Percentiles rank a stretch among this genome's conserved stretches.
Conservation (phyloP, 352 stramenopile species). For the Aphanomyces stellatus region DNA sequence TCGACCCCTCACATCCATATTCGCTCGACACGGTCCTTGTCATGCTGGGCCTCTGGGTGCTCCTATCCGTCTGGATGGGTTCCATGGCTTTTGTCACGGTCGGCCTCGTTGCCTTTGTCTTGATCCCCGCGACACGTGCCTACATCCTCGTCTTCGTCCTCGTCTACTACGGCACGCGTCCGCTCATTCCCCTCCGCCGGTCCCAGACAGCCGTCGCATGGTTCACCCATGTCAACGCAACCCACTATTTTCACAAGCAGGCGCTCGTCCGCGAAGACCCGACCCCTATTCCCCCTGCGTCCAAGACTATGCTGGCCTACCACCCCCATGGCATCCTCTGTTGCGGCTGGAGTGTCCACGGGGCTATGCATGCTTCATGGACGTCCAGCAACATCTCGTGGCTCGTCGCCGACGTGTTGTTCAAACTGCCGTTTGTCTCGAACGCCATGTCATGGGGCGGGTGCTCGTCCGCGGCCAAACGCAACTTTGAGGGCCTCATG, state of each 20-base stretch:
- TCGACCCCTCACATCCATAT: no score
- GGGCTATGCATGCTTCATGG: neutral
- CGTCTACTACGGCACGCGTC: slow-evolving; percentile 15
- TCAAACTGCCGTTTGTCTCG: slow-evolving; percentile 55
- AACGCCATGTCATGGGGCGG: slow-evolving; percentile 61
- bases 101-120: neutral
- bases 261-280: slow-evolving; percentile 1
- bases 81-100: neutral
- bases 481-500: slow-evolving; percentile 42
- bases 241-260: slow-evolving; percentile 36
- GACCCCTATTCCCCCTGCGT: slow-evolving; percentile 30
- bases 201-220: neutral
- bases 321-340: slow-evolving; percentile 60
- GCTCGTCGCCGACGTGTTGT: slow-evolving; percentile 58
- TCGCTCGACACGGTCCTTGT: no score
- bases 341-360: slow-evolving; percentile 30
- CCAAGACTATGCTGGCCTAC: slow-evolving; percentile 45
- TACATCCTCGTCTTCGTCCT: slow-evolving; percentile 7
- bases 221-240: slow-evolving; percentile 27
- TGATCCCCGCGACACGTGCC: neutral
- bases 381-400: slow-evolving; percentile 30
- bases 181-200: neutral
- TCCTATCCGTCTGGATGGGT: slow-evolving; percentile 6
- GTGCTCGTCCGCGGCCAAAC: slow-evolving; percentile 44
- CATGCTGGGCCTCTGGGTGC: neutral